Base-by-base conservation (phyloP, 2,329 filamentous ascomycete species). In the Calonectria naviculata region DNA sequence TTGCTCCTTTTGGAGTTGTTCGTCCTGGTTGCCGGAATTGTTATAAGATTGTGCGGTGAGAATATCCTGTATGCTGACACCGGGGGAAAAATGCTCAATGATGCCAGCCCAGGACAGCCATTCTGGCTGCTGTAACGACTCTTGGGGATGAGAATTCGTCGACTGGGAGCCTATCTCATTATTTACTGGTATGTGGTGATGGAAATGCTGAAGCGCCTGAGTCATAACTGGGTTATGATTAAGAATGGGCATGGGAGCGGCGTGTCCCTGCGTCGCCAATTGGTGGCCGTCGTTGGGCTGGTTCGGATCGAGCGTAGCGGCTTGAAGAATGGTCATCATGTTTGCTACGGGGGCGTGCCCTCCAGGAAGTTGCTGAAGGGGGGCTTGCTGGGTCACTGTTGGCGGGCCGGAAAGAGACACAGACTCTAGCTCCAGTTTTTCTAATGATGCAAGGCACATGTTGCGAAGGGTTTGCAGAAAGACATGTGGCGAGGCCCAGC, bases 401-500 rank as follows among this genome's bases (percentile, higher is more conserved):
- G 85, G 81, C 38, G 84, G 83, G 0, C 88, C 88, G 17, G 88
- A 90, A 44, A 94, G 81, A 8, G 92, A 94, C 0, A 94, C 89
- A 0, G 91, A 92, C 74, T 93, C 87, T 2, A 94, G 82, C 10
- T 87, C 86, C 19, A 94, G 79, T 24, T 85, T 87, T 71, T 88
- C 84, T 15, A 94, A 80, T 2, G 80, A 84, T 9, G 81, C 78
- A 6, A 82, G 78, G 24, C 86, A 84, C 80, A 91, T 88, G 5
- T 81, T 79, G 3, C 83, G 82, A 69, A 91, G 82, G 63, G 91
- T 85, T 13, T 85, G 83, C 36, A 87, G 77, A 36, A 94, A 84
- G 2, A 90, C 84, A 46, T 87, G 84, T 0, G 92, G 92, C 3
- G 88, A 88, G 15, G 90, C 83, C 91, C 92, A 94, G 81, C 92